Base-by-base conservation (phyloP, 78 protist genomes). In the Fonticula alba region DNA sequence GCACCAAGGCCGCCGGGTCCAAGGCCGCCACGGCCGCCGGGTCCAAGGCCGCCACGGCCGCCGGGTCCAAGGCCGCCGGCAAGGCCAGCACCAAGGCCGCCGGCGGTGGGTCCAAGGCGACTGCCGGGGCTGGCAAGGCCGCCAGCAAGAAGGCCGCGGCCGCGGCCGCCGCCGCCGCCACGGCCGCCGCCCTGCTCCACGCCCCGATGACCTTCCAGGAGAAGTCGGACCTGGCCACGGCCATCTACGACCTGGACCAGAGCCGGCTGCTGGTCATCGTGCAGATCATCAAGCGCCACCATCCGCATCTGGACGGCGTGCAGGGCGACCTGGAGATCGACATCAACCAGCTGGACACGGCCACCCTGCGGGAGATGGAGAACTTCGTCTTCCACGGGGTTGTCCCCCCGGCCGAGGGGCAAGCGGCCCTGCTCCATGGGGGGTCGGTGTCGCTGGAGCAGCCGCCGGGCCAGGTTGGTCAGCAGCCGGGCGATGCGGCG, bases 311-410 rank as follows among this genome's bases (percentile, higher is more conserved):
- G 47, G 47, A 41, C 47, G 11, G 11, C 24, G 24, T 24, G 32
- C 24, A 3, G n/a, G 66, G 53, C 7, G 49, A 57, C 31, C 32
- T 57, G 31, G 62, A 57, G 62, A 37, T 57, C 6, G 62, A 57
- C 62, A 57, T 57, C 62, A 36, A 57, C 29, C 47, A 41, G 1
- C 62, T 57, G 38, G 62, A 57, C 47, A 2, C 7, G 27, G 11
- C 26, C n/a, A 57, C 62, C 17, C 47, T 57, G 31, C 32, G 62
- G 62, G 29, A 20, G 29, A 32, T 57, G 27, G n/a, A 37, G 17
- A 14, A n/a, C 27, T 57, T 9, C 62, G 49, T 57, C 43, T n/a
- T n/a, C n/a, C n/a, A n/a, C n/a, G n/a, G n/a, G n/a, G n/a, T n/a
- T n/a, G n/a, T n/a, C n/a, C n/a, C n/a, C n/a, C n/a, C n/a, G n/a